Percentiles rank a stretch among this genome's conserved stretches.
Evolutionary conservation across 805 yeast genomes (phyloP).

Genomic region (Komagataella populi): DNA sequence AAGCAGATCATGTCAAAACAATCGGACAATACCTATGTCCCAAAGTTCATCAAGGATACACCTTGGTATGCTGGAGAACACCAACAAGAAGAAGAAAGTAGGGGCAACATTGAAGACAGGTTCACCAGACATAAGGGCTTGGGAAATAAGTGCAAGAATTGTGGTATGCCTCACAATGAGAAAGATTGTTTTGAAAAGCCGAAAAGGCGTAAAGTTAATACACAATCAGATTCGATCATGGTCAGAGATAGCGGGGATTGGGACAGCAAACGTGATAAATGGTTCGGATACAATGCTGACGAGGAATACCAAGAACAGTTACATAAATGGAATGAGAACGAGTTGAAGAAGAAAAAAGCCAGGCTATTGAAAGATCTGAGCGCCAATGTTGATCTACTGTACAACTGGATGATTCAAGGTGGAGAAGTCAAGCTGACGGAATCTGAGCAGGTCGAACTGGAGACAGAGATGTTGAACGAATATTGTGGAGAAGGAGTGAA

Average conservation of each 20-base stretch:
- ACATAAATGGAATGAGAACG: slow-evolving; percentile 28
- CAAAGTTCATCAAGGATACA: slow-evolving; percentile 22
- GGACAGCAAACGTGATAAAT: slow-evolving; percentile 66
- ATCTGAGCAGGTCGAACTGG: background rate
- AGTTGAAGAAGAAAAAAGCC: slow-evolving; percentile 10
- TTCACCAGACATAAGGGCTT: slow-evolving; percentile 1
- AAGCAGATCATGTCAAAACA: background rate
- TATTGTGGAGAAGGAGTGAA: background rate
- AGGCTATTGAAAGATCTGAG: slow-evolving; percentile 5
- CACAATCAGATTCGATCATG: slow-evolving; percentile 7
- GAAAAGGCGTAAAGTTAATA: slow-evolving; percentile 18
- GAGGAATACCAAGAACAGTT: slow-evolving; percentile 44
- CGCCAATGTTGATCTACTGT: slow-evolving; percentile 2
- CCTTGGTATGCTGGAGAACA: slow-evolving; percentile 23
- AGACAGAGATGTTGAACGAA: background rate
- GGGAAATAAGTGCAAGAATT: slow-evolving; percentile 32
- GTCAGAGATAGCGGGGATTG: slow-evolving; percentile 26
- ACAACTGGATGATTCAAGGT: slow-evolving; percentile 1
- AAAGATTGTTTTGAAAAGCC: slow-evolving; percentile 51
- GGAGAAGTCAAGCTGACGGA: slow-evolving; percentile 7
- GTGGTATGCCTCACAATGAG: slow-evolving; percentile 39
- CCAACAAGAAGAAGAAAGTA: slow-evolving; percentile 1
- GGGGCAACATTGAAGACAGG: background rate
- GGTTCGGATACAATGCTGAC: slow-evolving; percentile 62
- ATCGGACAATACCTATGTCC: slow-evolving; percentile 20